Base-by-base conservation (phyloP, 192 early-diverging fungal genomes). In the Entophlyctis luteolus region DNA sequence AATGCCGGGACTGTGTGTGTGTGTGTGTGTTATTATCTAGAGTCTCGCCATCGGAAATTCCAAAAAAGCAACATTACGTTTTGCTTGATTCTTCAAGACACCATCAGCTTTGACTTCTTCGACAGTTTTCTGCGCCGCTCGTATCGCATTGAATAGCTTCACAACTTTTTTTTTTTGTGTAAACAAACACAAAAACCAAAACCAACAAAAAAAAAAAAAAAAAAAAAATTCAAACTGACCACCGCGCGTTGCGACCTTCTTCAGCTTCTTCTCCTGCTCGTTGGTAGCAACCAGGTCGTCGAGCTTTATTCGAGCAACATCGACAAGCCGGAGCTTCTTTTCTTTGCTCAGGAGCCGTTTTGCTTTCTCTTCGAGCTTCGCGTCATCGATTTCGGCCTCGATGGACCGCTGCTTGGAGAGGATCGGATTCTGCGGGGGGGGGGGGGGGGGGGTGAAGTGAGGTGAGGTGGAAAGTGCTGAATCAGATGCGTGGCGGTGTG, bases 131-230 rank as follows among this genome's bases (percentile, higher is more conserved):
- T 98, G 95, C 66, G 92, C 90, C 3, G 81, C 88, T 69, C 87
- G 83, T 55, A 98, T 90, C 20, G 93, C 95, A 74, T 98, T 98
- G 71, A 98, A 98, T 47, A 98, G 79, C 73, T 92, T 87, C 54
- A 97, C 92, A 28, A 97, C 91, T 92, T 53, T 23, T 10, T 46
- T 48, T 31, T 74, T 22, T 62, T 20, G 23, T 62, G 12, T 56
- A 23, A 16, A 67, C 10, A 45, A n/a, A 45, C 10, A 12, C n/a
- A 45, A 45, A n/a, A 45, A 45, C n/a, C 10, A 10, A 45, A 12
- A n/a, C 10, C 42, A 31, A 12, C 12, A 22, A 32, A 23, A 20
- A 54, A 22, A 35, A 14, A n/a, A n/a, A n/a, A 8, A 48, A 47
- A 18, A 50, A 27, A 66, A 53, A 33, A 16, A 62, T 20, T 56